Evolutionary conservation across 1,139 yeast genomes (phyloP), one percentile per base, ranked within the genome.

Genomic region (Lodderomyces jiufengensis): DNA sequence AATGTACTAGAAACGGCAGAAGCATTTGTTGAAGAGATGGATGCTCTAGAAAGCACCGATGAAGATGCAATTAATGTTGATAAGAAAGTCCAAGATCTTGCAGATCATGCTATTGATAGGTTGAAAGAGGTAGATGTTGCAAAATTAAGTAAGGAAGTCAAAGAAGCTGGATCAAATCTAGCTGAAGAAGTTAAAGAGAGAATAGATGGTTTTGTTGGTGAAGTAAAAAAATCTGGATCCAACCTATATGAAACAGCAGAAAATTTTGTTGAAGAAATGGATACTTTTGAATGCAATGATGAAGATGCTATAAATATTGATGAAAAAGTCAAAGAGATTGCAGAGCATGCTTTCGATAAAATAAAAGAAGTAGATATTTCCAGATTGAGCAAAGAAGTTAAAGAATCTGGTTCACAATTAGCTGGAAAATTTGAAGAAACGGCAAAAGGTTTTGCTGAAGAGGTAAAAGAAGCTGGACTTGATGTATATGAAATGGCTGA

Each of bases 81-180:
- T 24, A 5, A 32, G 8, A 23, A 13, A 9, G 21, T 18, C 7
- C 3, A 24, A 3, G 26, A 16, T 12, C 11, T 11, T 11, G 25
- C 23, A 2, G 18, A 23, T n/a, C 15, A 26, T 12, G 25, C 24
- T n/a, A 27, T 16, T 12, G 37, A 31, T 11, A 36, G 32, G 32
- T 43, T 32, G 20, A 46, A 24, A 24, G 27, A n/a, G 2, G 28
- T 5, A n/a, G 22, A 13, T 4, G 29, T 20, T 16, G 14, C 9
- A 9, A 20, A 12, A 6, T 16, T 12, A 10, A 13, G 6, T 11
- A 23, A 29, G 4, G 9, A 9, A 16, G 16, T 15, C 14, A 6
- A 29, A 27, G n/a, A 11, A 14, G 15, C 5, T 5, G 29, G 20
- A 5, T 18, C 20, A 31, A 23, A 10, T 8, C 16, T 20, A 2